phyloP scores from a whole-genome alignment of 805 yeast species.

The Schwanniomyces pseudopolymorphus region DNA sequence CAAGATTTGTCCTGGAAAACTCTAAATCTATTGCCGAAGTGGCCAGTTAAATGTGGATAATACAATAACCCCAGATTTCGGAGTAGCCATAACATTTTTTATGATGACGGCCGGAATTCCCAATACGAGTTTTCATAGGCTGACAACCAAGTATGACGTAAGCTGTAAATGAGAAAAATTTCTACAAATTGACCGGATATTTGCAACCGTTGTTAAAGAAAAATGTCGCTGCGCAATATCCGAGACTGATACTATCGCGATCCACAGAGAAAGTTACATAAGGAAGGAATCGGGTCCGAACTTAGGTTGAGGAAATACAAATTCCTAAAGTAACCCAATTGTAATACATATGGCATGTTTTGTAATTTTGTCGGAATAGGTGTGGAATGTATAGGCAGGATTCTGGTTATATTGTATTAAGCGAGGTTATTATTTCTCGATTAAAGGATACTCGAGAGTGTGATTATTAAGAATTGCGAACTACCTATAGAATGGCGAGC shows the following conservation, averaged over 20 bases:
- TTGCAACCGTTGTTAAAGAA: neutral
- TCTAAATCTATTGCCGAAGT: constrained; percentile 13
- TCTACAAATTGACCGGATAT: neutral
- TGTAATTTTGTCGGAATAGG: neutral
- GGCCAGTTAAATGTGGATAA: constrained; percentile 1
- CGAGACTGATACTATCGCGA: neutral
- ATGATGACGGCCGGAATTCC: neutral
- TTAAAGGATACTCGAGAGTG: neutral
- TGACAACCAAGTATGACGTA: neutral
- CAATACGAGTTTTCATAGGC: constrained; percentile 1
- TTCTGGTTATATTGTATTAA: no score
- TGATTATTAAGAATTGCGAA: neutral
- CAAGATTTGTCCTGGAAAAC: no score
- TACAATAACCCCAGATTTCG: constrained; percentile 11
- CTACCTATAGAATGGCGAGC: neutral
- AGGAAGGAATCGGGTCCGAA: neutral
- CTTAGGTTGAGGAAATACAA: neutral
- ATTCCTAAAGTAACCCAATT: neutral
- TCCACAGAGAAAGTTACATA: neutral
- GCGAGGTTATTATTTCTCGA: neutral
- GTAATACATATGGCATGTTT: neutral
- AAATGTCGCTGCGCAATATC: neutral
- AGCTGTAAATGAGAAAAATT: neutral
- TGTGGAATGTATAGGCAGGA: no score
- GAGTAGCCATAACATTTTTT: constrained; percentile 3